These are phyloP conservation scores for Calonectria pteridis DNA, from an alignment of 2,329 filamentous ascomycete genomes.

Conservation along the genomic window DNA sequence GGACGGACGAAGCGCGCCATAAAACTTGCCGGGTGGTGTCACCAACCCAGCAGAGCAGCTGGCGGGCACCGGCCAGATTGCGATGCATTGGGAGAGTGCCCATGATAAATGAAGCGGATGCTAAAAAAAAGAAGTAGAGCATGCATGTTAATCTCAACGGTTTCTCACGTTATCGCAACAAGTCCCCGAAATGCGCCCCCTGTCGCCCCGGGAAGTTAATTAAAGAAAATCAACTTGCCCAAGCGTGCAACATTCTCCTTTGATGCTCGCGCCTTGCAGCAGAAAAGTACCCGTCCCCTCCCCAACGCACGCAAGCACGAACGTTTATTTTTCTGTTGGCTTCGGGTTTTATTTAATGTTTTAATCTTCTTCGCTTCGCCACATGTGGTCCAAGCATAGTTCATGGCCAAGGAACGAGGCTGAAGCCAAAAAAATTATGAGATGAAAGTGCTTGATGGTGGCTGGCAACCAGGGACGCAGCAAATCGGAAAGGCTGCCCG, in stretches of 20 bases:
- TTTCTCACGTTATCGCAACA: conserved; percentile 5
- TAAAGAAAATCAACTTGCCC: conserved; percentile 8
- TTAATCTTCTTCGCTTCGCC: not conserved
- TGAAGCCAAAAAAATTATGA: not conserved
- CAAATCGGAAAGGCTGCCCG: not conserved
- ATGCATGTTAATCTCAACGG: conserved; percentile 6
- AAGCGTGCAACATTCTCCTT: not conserved
- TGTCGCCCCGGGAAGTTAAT: conserved; percentile 3
- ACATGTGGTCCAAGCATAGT: not conserved
- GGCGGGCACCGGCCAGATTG: not conserved
- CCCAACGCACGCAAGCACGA: not conserved
- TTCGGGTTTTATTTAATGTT: not conserved
- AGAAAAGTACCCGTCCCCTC: not conserved
- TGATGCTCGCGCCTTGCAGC: not conserved
- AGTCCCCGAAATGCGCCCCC: not conserved
- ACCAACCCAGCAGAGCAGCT: not conserved
- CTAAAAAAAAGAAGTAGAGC: not conserved
- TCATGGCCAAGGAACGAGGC: not conserved
- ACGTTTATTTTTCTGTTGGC: not conserved
- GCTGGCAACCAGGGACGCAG: not conserved
- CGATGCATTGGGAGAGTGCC: not conserved
- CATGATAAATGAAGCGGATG: conserved; percentile 3
- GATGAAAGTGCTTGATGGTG: not conserved
- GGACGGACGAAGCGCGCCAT: not conserved
- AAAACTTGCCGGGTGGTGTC: no score